Conservation (phyloP, 2,329 filamentous ascomycete species). For the Magnaporthales sp. region DNA sequence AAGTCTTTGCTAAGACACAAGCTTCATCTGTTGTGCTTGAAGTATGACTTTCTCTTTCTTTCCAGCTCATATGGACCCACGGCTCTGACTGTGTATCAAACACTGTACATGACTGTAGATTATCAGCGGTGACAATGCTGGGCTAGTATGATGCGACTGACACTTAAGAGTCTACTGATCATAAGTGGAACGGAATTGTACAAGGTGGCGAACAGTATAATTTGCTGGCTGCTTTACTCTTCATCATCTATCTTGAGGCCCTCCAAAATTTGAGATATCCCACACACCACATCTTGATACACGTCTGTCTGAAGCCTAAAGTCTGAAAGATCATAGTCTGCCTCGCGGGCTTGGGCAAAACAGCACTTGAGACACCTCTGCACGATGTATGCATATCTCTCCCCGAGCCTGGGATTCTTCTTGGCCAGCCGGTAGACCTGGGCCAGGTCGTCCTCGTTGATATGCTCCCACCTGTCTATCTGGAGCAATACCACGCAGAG, state of each 20-base stretch:
- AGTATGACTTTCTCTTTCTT: too few species aligned
- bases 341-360: neutral
- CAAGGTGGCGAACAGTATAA: too few species aligned
- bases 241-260: neutral
- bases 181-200: too few species aligned
- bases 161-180: too few species aligned
- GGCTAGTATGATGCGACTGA: too few species aligned
- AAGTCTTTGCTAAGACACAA: too few species aligned
- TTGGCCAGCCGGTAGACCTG: neutral
- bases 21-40: too few species aligned
- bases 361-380: neutral
- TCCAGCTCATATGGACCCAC: too few species aligned
- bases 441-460: neutral
- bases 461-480: conserved; percentile 4
- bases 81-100: too few species aligned
- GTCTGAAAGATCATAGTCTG: neutral
- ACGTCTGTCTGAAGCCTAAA: neutral
- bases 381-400: neutral
- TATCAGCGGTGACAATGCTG: too few species aligned
- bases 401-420: neutral
- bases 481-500: neutral
- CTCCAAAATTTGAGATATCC: neutral
- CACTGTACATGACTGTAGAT: too few species aligned
- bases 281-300: neutral
- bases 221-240: too few species aligned